phyloP scores from a whole-genome alignment of 1,284 basidiomycete genomes.

The Meripilus lineatus region DNA sequence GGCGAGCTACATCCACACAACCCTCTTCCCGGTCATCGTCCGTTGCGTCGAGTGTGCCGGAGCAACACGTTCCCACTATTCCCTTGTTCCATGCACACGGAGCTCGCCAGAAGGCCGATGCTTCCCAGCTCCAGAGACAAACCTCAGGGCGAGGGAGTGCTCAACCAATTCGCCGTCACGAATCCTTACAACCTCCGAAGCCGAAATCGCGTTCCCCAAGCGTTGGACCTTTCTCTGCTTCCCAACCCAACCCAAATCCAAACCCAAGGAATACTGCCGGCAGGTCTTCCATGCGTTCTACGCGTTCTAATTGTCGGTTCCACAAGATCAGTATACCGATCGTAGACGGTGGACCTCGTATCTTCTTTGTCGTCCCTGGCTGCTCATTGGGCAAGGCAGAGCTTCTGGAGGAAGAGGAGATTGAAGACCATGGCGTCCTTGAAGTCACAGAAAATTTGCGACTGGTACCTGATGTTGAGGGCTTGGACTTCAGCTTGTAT shows the following conservation, averaged over 20 bases:
- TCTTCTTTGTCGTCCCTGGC: constrained; percentile 60
- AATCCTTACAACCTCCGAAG: too few relatives aligned
- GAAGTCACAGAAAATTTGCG: constrained; percentile 39
- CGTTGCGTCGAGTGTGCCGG: constrained; percentile 32
- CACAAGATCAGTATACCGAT: constrained; percentile 58
- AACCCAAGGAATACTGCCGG: background rate
- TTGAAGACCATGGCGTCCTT: constrained; percentile 53
- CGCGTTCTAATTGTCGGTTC: constrained; percentile 61
- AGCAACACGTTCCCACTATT: too few relatives aligned
- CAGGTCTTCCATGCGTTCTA: constrained; percentile 18
- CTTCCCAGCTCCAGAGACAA: background rate
- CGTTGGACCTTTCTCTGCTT: background rate
- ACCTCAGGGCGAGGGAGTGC: too few relatives aligned
- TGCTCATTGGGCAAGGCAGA: constrained; percentile 54
- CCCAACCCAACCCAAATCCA: background rate
- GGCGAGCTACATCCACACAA: constrained; percentile 28
- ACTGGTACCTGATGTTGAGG: constrained; percentile 46
- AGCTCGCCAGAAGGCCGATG: background rate
- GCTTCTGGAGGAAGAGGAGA: constrained; percentile 54
- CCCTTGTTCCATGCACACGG: background rate
- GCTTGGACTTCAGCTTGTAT: constrained; percentile 44
- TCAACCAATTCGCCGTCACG: too few relatives aligned
- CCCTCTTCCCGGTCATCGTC: constrained; percentile 51
- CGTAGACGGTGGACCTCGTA: constrained; percentile 37
- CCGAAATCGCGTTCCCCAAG: too few relatives aligned